phyloP scores from a whole-genome alignment of 176 grass and related monocot genomes.

The Oryza glumipatula region DNA sequence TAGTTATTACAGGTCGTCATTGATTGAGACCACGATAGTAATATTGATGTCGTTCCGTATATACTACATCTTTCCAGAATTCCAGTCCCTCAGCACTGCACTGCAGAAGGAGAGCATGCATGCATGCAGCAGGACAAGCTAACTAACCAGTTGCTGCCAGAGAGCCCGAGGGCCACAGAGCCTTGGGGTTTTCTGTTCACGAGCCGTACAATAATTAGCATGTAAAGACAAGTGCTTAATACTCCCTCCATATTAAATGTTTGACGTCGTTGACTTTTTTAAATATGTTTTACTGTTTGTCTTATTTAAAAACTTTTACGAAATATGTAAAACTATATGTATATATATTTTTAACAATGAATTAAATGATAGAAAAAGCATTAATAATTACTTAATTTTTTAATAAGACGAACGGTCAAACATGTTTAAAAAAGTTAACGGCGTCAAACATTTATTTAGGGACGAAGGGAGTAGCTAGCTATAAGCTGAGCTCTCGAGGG shows the following conservation, averaged over 20 bases:
- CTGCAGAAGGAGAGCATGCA: neutral
- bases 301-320: too few relatives aligned
- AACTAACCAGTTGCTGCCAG: constrained; percentile 21
- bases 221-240: neutral
- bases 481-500: neutral
- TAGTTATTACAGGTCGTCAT: neutral
- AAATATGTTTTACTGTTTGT: too few relatives aligned
- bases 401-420: too few relatives aligned
- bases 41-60: neutral
- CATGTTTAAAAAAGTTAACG: too few relatives aligned
- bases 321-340: too few relatives aligned
- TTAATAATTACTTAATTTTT: too few relatives aligned
- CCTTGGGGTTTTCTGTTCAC: neutral
- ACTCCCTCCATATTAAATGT: too few relatives aligned
- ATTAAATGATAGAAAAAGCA: too few relatives aligned
- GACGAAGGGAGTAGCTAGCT: neutral
- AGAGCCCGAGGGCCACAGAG: neutral
- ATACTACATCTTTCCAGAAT: neutral
- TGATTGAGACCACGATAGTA: neutral
- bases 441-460: too few relatives aligned
- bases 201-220: neutral
- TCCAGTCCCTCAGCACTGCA: neutral
- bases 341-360: too few relatives aligned
- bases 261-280: too few relatives aligned
- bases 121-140: neutral